These are phyloP conservation scores for Barnettozyma salicaria DNA, from an alignment of 805 yeast species.

Conservation along the genomic window DNA sequence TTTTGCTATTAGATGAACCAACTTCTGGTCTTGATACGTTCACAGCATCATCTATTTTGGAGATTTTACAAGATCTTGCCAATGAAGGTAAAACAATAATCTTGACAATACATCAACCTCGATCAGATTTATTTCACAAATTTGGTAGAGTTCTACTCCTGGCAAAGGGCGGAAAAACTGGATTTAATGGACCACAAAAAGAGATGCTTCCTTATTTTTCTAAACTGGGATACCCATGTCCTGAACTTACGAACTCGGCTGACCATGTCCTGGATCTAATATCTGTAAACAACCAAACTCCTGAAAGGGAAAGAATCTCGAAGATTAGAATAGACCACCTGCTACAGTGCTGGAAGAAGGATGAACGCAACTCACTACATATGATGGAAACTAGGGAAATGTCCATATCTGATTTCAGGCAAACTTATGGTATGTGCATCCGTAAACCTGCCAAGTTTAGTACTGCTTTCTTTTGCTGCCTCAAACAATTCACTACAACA, in stretches of 20 bases:
- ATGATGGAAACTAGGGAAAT: conserved; percentile 1
- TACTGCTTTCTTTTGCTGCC: conserved; percentile 19
- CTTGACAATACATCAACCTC: conserved; percentile 81
- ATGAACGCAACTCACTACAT: background rate
- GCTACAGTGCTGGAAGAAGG: conserved; percentile 15
- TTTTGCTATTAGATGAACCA: conserved; percentile 78
- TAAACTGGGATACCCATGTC: conserved; percentile 47
- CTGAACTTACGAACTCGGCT: conserved; percentile 61
- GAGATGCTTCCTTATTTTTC: conserved; percentile 45
- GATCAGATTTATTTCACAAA: conserved; percentile 55
- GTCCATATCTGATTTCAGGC: conserved; percentile 13
- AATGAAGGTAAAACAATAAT: conserved; percentile 63
- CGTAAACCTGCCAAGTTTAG: conserved; percentile 17
- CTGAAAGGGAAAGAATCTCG: conserved; percentile 14
- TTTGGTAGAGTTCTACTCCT: conserved; percentile 72
- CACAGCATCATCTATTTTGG: conserved; percentile 66
- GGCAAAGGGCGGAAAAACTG: conserved; percentile 72
- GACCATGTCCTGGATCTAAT: conserved; percentile 71
- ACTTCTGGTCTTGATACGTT: conserved; percentile 85
- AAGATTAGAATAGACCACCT: conserved; percentile 15
- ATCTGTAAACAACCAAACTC: conserved; percentile 32
- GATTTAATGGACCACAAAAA: conserved; percentile 57
- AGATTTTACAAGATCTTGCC: conserved; percentile 53
- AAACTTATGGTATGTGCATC: conserved; percentile 12
- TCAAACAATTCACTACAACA: conserved; percentile 19